A percentile compares a stretch with the other conserved stretches of the same genome.
These are phyloP conservation scores for Metschnikowia aberdeeniae DNA, from an alignment of 805 yeast genomes.

Conservation along the genomic window DNA sequence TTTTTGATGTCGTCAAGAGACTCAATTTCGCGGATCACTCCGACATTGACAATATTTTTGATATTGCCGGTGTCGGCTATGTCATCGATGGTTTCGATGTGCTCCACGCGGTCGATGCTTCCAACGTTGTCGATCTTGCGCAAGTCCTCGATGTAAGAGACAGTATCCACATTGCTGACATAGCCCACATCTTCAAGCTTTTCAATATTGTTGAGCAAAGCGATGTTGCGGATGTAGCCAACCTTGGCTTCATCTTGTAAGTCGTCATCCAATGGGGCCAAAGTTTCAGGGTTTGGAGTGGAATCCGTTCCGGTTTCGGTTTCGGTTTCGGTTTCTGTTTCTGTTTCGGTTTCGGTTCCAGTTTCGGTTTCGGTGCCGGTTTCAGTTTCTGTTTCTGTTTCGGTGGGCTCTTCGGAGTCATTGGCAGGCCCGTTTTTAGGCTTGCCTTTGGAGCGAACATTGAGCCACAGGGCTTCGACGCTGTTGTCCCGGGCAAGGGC, in stretches of 20 bases:
- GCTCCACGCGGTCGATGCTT: slow-evolving; percentile 5
- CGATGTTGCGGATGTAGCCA: slow-evolving; percentile 2
- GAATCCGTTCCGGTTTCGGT: too few relatives aligned
- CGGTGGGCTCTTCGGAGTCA: too few relatives aligned
- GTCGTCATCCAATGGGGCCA: background rate
- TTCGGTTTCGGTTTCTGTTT: too few relatives aligned
- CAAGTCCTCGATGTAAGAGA: slow-evolving; percentile 3
- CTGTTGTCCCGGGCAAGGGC: background rate
- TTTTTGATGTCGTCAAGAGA: slow-evolving; percentile 3
- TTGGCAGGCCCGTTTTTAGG: background rate
- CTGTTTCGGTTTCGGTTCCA: too few relatives aligned
- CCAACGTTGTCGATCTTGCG: slow-evolving; percentile 3
- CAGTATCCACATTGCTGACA: background rate
- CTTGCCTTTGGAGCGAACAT: background rate
- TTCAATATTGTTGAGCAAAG: slow-evolving; percentile 2
- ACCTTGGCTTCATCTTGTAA: background rate
- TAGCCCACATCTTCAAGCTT: slow-evolving; percentile 2
- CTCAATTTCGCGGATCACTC: slow-evolving; percentile 1
- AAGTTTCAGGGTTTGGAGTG: too few relatives aligned
- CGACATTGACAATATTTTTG: slow-evolving; percentile 1
- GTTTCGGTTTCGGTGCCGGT: too few relatives aligned
- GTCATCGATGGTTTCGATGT: slow-evolving; percentile 2
- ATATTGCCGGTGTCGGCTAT: slow-evolving; percentile 1
- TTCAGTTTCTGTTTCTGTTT: too few relatives aligned
- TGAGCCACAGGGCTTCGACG: background rate